Base-by-base conservation (phyloP, 2,329 filamentous ascomycete species). In the Claviceps pazoutovae region DNA sequence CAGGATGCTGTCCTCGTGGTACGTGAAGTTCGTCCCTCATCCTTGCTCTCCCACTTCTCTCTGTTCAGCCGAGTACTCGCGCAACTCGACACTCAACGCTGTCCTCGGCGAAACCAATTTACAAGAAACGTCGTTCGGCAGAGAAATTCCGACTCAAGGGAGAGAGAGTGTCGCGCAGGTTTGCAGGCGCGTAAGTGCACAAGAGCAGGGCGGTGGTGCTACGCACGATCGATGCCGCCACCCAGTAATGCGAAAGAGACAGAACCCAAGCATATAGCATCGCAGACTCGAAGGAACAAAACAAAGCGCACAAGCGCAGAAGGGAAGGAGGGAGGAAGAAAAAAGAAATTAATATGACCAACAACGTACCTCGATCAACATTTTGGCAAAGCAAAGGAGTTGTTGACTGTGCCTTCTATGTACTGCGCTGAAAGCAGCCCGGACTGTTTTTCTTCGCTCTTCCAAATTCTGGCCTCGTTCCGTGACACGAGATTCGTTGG, bases 311-410 rank as follows among this genome's bases (percentile, higher is more conserved):
- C 46, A 43, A 37, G 21, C n/a, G 37, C 16, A 17, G 38, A 34
- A 21, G 44, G 21, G 30, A 46, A 44, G 14, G 34, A 36, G 21
- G 26, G 8, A 38, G 46, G 39, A 16, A 17, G 42, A 16, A 26
- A 46, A 41, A 45, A 37, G 30, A 46, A 34, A n/a, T 6, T n/a
- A 14, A 34, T 13, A 23, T 13, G 11, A 45, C 13, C 44, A 43
- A 37, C 11, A 44, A 66, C 65, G 64, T 59, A 68, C 65, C 60
- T 67, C 65, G 53, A 66, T 64, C 64, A 68, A 62, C 65, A 67
- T 66, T 51, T 57, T 59, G 52, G 52, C 52, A 43, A 21, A 21
- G 19, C 19, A 43, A 23, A 43, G 13, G 4, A 23, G 41, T 19
- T 19, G 23, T 46, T 17, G 46, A 48, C 59, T 56, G 19, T 36